A percentile compares a stretch with the other conserved stretches of the same genome.
These are phyloP conservation scores for Diaporthe humulicola DNA, from an alignment of 2,329 filamentous ascomycete species.

Conservation along the genomic window DNA sequence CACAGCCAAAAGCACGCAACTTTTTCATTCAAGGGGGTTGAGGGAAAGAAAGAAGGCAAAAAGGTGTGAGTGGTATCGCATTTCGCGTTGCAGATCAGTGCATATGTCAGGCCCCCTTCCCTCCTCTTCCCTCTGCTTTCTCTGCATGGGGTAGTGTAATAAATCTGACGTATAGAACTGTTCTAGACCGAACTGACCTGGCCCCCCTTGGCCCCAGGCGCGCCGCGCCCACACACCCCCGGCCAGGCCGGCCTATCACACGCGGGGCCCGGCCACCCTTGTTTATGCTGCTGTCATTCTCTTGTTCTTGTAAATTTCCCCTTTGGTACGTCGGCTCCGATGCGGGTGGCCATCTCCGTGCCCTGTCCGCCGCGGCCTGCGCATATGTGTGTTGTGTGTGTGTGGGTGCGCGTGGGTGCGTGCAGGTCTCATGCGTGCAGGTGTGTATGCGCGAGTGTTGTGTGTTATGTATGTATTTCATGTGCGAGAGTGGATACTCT, in stretches of 20 bases:
- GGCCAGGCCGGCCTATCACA: constrained; percentile 15
- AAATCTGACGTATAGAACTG: constrained; percentile 7
- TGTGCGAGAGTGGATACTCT: constrained; percentile 22
- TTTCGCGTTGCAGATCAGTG: constrained; percentile 28
- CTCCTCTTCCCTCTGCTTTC: background rate
- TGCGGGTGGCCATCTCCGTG: constrained; percentile 21
- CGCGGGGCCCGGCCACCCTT: background rate
- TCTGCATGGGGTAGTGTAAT: background rate
- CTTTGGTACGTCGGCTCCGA: constrained; percentile 23
- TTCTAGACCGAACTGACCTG: background rate
- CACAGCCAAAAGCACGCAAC: constrained; percentile 7
- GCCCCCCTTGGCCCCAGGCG: background rate
- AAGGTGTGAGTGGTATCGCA: constrained; percentile 18
- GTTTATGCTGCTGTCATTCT: background rate
- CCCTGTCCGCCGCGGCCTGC: constrained; percentile 12
- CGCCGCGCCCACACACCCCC: background rate
- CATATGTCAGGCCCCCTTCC: constrained; percentile 5
- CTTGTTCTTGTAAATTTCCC: constrained; percentile 7
- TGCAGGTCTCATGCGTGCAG: background rate
- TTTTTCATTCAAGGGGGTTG: background rate
- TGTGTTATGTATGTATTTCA: background rate
- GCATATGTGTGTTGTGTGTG: background rate
- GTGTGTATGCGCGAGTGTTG: background rate
- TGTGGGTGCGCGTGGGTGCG: background rate
- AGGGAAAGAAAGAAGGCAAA: background rate